Base-by-base conservation (phyloP, 768 basidiomycete species). In the Cantharellus cinnabarinus region DNA sequence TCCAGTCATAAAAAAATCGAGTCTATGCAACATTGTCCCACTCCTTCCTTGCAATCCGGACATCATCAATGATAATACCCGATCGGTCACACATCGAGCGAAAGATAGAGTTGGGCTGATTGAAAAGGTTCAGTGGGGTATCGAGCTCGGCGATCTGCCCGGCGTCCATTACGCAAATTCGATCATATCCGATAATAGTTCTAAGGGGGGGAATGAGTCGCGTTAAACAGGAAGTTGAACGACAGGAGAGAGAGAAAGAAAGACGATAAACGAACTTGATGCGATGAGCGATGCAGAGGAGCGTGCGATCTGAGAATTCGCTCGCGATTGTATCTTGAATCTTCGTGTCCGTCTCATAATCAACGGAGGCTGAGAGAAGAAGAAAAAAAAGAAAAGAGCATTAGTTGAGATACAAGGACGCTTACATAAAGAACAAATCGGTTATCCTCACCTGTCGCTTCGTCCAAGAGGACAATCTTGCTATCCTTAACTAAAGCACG, bases 21-120 rank as follows among this genome's bases (percentile, higher is more conserved):
- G 20, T 29, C 20, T 29, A 29, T 1, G 20, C 20, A 29, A 29
- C 20, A 29, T 29, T 29, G 20, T 54, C 52, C 7, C 52, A 7
- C 10, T 54, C 52, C 52, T 54, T 54, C 52, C 10, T 14, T 37
- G 52, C 52, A 10, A 37, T 37, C 35, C 35, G 52, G 35, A 90
- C 79, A 67, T 91, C 89, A 42, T 82, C 79, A 5, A 82, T 66
- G 14, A 79, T 74, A 62, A 91, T 86, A 40, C 77, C 77, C n/a
- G 84, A 85, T 60, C 79, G 79, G 38, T 87, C 81, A 65, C 88
- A 90, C 88, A 94, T 91, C 53, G 80, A 78, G 42, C 79, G 76
- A 74, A 93, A 93, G 63, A 88, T 82, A 1, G 86, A 81, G 56
- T 77, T 73, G 2, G 71, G 61, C 4, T 68, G 71, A 54, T 74